Conservation (phyloP, 2,329 filamentous ascomycete species). For the Fusarium napiforme region DNA sequence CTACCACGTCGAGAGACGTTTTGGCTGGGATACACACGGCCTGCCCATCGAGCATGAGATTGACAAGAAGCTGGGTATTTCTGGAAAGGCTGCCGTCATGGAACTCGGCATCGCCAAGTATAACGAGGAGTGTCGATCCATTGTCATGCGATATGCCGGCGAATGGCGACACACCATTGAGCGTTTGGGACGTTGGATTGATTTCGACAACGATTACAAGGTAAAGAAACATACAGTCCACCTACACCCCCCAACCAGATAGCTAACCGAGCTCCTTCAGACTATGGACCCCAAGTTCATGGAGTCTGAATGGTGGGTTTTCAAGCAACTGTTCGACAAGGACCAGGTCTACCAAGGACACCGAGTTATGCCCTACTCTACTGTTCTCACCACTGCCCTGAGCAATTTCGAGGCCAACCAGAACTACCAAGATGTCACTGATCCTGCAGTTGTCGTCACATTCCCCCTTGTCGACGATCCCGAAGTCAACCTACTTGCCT, state of each 20-base stretch:
- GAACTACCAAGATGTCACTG: constrained; percentile 93
- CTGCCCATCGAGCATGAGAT: constrained; percentile 97
- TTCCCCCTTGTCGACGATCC: constrained; percentile 86
- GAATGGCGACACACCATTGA: constrained; percentile 93
- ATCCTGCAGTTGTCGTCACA: constrained; percentile 87
- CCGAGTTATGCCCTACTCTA: constrained; percentile 95
- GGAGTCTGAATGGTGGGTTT: constrained; percentile 97
- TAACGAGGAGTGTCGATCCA: constrained; percentile 89
- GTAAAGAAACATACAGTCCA: constrained; percentile 48
- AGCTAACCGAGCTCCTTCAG: constrained; percentile 53
- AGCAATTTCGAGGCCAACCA: constrained; percentile 95
- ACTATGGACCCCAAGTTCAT: constrained; percentile 97
- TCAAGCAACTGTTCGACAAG: constrained; percentile 93
- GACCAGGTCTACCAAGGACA: constrained; percentile 89
- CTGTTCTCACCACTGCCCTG: constrained; percentile 85
- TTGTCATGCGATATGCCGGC: constrained; percentile 88
- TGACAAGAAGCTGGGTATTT: constrained; percentile 93
- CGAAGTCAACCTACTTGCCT: constrained; percentile 80
- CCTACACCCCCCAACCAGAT: not conserved
- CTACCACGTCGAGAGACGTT: constrained; percentile 88
- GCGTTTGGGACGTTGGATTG: constrained; percentile 92
- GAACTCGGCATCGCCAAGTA: constrained; percentile 89
- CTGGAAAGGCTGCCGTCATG: constrained; percentile 86
- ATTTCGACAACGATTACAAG: constrained; percentile 98
- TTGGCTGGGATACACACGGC: constrained; percentile 95